Evolutionary conservation across 371 early-diverging fungal genomes (phyloP).

Genomic region (Mortierella sp.): DNA sequence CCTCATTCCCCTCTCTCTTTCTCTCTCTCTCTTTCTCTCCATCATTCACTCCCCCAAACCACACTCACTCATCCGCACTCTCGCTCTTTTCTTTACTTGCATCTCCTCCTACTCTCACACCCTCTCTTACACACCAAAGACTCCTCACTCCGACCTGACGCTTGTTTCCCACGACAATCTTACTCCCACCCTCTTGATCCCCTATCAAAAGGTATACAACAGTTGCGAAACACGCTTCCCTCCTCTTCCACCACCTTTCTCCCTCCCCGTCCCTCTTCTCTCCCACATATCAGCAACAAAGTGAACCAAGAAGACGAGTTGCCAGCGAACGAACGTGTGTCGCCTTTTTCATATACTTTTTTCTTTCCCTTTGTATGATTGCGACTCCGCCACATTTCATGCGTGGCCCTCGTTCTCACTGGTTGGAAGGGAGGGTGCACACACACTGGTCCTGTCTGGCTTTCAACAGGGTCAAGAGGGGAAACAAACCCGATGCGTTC

Average conservation of each 20-base stretch:
- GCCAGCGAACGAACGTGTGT: too few relatives aligned
- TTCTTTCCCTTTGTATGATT: neutral
- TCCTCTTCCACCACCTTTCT: neutral
- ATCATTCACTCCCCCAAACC: neutral
- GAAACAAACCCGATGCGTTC: neutral
- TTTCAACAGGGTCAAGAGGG: neutral
- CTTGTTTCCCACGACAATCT: constrained; percentile 9
- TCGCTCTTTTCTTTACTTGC: neutral
- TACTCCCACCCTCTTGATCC: neutral
- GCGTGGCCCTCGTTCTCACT: neutral
- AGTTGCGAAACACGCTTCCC: neutral
- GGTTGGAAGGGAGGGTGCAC: neutral
- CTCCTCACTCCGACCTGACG: neutral
- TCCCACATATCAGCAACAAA: neutral
- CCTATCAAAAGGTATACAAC: neutral
- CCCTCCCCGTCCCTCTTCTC: neutral
- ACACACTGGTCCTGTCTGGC: neutral
- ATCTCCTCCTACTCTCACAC: neutral
- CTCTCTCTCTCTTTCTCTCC: neutral
- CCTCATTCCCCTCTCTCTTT: neutral
- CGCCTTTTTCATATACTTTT: neutral
- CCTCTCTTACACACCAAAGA: neutral
- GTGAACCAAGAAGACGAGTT: neutral
- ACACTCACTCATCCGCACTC: neutral
- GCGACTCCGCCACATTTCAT: neutral